Conservation (phyloP, 2,329 filamentous ascomycete genomes). For the Fusarium circinatum region DNA sequence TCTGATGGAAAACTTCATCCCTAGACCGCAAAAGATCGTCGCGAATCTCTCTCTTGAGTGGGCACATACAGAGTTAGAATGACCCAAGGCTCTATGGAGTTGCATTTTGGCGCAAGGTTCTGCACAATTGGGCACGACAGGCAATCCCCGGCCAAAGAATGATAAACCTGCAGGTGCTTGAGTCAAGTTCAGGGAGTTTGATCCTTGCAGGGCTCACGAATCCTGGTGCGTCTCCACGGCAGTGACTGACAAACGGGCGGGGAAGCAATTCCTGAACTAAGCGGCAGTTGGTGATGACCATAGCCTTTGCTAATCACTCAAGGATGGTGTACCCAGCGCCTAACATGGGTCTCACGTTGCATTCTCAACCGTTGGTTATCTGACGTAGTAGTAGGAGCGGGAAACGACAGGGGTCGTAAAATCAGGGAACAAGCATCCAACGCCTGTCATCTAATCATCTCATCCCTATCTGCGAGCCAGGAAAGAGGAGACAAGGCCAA, state of each 20-base stretch:
- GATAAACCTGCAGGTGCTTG: not conserved
- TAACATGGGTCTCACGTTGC: not conserved
- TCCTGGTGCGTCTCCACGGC: not conserved
- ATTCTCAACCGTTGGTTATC: conserved; percentile 6
- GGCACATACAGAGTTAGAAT: not conserved
- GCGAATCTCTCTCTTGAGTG: not conserved
- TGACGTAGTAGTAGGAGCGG: not conserved
- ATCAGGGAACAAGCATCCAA: not conserved
- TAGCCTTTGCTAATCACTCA: not conserved
- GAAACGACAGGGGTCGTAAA: not conserved
- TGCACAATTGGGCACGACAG: not conserved
- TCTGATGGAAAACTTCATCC: not conserved
- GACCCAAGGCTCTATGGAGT: not conserved
- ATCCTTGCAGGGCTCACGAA: not conserved
- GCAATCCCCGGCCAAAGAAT: not conserved
- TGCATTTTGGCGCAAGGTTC: not conserved
- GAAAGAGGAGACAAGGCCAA: not conserved
- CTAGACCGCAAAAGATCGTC: conserved; percentile 21
- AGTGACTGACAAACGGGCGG: not conserved
- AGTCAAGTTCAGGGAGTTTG: not conserved
- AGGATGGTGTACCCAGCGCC: not conserved
- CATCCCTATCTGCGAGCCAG: not conserved
- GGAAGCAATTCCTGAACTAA: not conserved
- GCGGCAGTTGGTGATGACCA: conserved; percentile 2
- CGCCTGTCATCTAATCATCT: not conserved